Conservation (phyloP, 1,139 yeast species). For the Spencermartinsiella ligniputridi region DNA sequence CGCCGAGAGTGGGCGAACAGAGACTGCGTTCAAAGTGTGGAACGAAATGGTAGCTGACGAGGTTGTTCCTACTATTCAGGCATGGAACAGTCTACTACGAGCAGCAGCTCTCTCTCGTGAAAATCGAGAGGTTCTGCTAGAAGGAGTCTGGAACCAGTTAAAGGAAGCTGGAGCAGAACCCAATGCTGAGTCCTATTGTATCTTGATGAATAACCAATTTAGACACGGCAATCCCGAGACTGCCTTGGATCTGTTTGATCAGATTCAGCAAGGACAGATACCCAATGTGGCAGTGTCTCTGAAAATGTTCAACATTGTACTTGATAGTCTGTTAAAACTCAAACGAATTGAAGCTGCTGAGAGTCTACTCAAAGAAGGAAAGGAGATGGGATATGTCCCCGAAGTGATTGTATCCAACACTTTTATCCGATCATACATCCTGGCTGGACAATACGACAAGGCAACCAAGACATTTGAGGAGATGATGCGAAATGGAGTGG, state of each 20-base stretch:
- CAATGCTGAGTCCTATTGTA: constrained; percentile 37
- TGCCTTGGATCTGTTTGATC: constrained; percentile 32
- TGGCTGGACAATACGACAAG: constrained; percentile 30
- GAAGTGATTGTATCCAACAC: constrained; percentile 40
- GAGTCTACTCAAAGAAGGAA: constrained; percentile 32
- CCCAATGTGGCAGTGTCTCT: constrained; percentile 23
- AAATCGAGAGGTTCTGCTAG: constrained; percentile 33
- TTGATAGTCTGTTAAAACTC: constrained; percentile 30
- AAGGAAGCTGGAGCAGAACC: constrained; percentile 34
- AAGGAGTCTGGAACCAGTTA: constrained; percentile 39
- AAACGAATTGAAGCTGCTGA: constrained; percentile 29
- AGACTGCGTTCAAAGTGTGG: constrained; percentile 40
- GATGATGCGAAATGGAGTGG: constrained; percentile 38
- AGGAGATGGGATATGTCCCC: constrained; percentile 32
- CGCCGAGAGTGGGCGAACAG: constrained; percentile 29
- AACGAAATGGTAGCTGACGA: constrained; percentile 34
- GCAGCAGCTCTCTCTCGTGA: constrained; percentile 36
- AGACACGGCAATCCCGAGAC: constrained; percentile 28
- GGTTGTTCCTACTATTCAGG: constrained; percentile 31
- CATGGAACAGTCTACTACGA: constrained; percentile 45
- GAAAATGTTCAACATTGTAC: constrained; percentile 32
- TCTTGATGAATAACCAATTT: constrained; percentile 37
- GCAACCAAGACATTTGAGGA: constrained; percentile 36
- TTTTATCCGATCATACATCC: constrained; percentile 34
- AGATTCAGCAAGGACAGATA: constrained; percentile 21